Conservation (phyloP, 1,139 yeast species). For the Yamadazyma sp. region DNA sequence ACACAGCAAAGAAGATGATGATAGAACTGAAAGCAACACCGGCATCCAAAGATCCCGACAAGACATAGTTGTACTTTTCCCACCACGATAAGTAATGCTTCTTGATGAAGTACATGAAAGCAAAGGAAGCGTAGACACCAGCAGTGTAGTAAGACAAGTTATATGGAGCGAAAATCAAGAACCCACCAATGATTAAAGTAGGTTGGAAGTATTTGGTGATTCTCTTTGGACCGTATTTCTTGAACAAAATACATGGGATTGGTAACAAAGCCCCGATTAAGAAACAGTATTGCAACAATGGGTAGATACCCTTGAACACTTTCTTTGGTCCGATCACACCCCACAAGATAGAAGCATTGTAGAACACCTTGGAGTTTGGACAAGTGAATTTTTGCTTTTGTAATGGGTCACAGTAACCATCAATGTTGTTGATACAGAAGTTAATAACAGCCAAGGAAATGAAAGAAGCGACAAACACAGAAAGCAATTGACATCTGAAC, state of each 20-base stretch:
- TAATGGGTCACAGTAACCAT: slow-evolving; percentile 4
- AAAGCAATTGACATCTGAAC: slow-evolving; percentile 57
- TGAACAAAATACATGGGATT: slow-evolving; percentile 40
- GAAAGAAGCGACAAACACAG: slow-evolving; percentile 42
- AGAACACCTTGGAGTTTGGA: slow-evolving; percentile 5
- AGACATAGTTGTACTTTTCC: slow-evolving; percentile 58
- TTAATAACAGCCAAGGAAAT: slow-evolving; percentile 26
- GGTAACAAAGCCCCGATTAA: slow-evolving; percentile 53
- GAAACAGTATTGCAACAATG: slow-evolving; percentile 51
- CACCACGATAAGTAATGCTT: slow-evolving; percentile 52
- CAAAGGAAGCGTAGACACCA: slow-evolving; percentile 39
- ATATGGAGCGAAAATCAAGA: slow-evolving; percentile 45
- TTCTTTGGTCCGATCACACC: slow-evolving; percentile 9
- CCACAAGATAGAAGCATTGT: slow-evolving; percentile 8
- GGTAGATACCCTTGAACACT: slow-evolving; percentile 31
- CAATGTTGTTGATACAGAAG: slow-evolving; percentile 3
- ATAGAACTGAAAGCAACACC: slow-evolving; percentile 55
- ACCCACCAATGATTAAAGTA: slow-evolving; percentile 41
- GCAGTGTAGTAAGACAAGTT: slow-evolving; percentile 49
- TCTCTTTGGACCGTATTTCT: slow-evolving; percentile 32
- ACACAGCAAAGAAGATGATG: slow-evolving; percentile 56
- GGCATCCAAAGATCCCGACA: slow-evolving; percentile 49
- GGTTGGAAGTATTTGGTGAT: slow-evolving; percentile 43
- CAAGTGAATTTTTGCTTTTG: slow-evolving; percentile 8
- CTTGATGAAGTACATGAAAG: slow-evolving; percentile 50